phyloP scores from a whole-genome alignment of 352 stramenopile species.

The Phytopythium delawarense region DNA sequence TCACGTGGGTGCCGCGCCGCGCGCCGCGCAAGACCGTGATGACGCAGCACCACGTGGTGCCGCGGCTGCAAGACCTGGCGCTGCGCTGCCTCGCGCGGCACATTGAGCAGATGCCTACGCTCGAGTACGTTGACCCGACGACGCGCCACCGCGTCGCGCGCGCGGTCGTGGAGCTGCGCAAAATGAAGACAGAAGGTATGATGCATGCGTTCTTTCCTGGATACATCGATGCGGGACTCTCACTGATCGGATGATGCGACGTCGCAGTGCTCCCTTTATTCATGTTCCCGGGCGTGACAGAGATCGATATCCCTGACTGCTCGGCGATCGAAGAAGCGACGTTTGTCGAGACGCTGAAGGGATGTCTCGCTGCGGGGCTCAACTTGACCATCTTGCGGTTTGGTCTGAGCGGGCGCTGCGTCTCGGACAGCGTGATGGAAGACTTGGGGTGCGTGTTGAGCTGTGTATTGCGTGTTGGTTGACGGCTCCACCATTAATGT shows the following conservation, averaged over 20 bases:
- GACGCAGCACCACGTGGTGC: slow-evolving; percentile 42
- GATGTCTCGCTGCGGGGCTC: slow-evolving; percentile 37
- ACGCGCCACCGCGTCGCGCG: slow-evolving; percentile 57
- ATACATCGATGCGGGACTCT: not conserved
- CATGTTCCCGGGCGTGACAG: slow-evolving; percentile 73
- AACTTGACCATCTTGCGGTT: slow-evolving; percentile 53
- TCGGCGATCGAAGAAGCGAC: slow-evolving; percentile 74
- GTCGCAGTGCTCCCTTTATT: slow-evolving; percentile 65
- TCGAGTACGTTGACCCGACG: slow-evolving; percentile 66
- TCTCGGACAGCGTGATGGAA: slow-evolving; percentile 68
- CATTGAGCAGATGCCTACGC: slow-evolving; percentile 59
- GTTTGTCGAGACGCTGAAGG: slow-evolving; percentile 47
- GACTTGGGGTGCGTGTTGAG: slow-evolving; percentile 41
- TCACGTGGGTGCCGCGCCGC: slow-evolving; percentile 50
- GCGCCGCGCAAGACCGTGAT: slow-evolving; percentile 42
- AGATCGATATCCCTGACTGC: slow-evolving; percentile 82
- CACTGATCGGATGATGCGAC: not conserved
- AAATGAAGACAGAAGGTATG: slow-evolving; percentile 54
- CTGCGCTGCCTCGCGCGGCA: slow-evolving; percentile 53
- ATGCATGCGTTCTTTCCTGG: not conserved
- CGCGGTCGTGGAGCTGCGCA: slow-evolving; percentile 47
- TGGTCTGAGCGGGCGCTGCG: slow-evolving; percentile 69
- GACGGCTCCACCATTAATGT: not conserved
- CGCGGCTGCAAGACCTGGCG: slow-evolving; percentile 47
- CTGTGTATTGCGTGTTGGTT: not conserved